Evolutionary conservation across 495 filamentous ascomycete species (phyloP).

Genomic region (Podospora comata): DNA sequence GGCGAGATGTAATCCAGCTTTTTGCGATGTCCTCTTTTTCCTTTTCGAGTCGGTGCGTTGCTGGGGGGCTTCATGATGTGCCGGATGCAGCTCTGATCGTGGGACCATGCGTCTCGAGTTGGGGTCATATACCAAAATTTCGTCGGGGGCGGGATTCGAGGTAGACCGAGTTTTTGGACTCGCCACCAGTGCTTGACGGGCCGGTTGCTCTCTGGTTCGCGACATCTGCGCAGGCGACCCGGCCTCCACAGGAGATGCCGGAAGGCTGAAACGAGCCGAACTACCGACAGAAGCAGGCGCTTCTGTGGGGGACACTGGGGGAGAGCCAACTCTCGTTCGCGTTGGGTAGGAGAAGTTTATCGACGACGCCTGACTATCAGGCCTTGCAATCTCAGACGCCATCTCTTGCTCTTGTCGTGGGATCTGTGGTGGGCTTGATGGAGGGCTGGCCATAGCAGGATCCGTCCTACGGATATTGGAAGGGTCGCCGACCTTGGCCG

Average conservation of each 20-base stretch:
- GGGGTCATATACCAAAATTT: constrained; percentile 53
- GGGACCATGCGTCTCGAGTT: constrained; percentile 56
- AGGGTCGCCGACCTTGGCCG: constrained; percentile 41
- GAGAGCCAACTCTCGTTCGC: constrained; percentile 33
- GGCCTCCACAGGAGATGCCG: constrained; percentile 8
- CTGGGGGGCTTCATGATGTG: constrained; percentile 45
- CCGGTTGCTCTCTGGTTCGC: constrained; percentile 5
- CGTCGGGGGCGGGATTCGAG: constrained; percentile 30
- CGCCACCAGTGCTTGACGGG: constrained; percentile 7
- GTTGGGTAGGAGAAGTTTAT: constrained; percentile 86
- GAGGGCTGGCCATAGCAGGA: constrained; percentile 39
- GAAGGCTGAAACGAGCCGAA: not conserved
- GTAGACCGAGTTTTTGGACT: constrained; percentile 23
- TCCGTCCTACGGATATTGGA: constrained; percentile 43
- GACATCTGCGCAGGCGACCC: constrained; percentile 1
- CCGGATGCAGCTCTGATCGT: constrained; percentile 33
- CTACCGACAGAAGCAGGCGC: constrained; percentile 3
- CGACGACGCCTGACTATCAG: constrained; percentile 60
- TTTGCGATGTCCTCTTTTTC: constrained; percentile 47
- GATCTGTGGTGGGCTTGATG: constrained; percentile 33
- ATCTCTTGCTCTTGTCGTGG: constrained; percentile 16
- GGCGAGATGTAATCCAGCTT: constrained; percentile 34
- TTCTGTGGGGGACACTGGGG: constrained; percentile 27
- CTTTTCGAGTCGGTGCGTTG: constrained; percentile 51
- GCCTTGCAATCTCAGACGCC: constrained; percentile 31